Conservation (phyloP, 306 rosid genomes). For the Prinsepia uniflora region DNA sequence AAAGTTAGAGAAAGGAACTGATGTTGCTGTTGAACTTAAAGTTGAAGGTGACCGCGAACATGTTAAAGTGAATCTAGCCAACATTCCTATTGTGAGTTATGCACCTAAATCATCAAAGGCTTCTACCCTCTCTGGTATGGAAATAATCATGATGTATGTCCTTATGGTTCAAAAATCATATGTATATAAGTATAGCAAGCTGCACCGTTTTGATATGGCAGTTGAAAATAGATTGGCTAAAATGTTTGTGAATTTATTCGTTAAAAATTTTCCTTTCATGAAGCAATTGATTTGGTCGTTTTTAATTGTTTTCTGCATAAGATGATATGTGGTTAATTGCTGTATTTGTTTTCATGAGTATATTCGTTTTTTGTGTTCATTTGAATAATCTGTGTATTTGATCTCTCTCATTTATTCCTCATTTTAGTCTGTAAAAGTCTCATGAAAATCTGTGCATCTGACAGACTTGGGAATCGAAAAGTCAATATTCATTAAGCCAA, state of each 20-base stretch:
- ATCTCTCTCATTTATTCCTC: background rate
- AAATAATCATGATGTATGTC: slow-evolving; percentile 18
- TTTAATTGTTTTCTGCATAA: background rate
- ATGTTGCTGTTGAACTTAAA: slow-evolving; percentile 58
- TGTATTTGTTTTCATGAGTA: slow-evolving; percentile 8
- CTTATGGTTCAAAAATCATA: no score
- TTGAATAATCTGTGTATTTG: slow-evolving; percentile 11
- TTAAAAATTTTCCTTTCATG: background rate
- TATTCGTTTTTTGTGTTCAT: background rate
- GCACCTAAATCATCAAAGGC: slow-evolving; percentile 54
- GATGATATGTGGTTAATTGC: slow-evolving; percentile 15
- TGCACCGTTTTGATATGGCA: background rate
- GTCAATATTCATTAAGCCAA: slow-evolving; percentile 79
- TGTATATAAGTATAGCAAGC: no score
- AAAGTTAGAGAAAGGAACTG: slow-evolving; percentile 40
- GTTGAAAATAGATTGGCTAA: background rate
- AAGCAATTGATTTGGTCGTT: background rate
- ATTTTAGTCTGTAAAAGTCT: background rate
- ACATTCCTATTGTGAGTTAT: slow-evolving; percentile 65
- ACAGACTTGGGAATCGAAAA: slow-evolving; percentile 69
- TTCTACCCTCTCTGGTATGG: slow-evolving; percentile 52
- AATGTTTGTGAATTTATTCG: background rate
- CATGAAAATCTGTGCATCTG: slow-evolving; percentile 28
- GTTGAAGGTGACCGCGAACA: slow-evolving; percentile 37
- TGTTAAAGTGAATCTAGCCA: slow-evolving; percentile 48